Evolutionary conservation across 108 stramenopile species (phyloP).

Genomic region (Discostella stelligeroides): DNA sequence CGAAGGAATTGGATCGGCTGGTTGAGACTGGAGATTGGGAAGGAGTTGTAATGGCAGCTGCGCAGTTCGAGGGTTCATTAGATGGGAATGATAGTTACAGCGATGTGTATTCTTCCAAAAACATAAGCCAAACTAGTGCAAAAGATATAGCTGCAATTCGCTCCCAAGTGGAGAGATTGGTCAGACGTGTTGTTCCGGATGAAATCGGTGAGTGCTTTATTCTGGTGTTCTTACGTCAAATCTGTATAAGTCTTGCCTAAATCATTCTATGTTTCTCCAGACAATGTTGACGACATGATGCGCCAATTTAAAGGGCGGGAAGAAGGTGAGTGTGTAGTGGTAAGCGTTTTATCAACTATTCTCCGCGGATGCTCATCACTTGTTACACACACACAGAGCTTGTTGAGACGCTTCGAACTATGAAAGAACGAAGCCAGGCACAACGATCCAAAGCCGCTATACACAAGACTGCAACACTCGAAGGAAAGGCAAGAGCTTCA

Average conservation of each 20-base stretch:
- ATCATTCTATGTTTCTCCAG: conserved; percentile 7
- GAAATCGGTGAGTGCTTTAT: conserved; percentile 46
- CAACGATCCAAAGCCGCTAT: conserved; percentile 57
- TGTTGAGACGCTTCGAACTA: conserved; percentile 62
- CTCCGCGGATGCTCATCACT: no score
- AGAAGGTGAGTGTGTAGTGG: conserved; percentile 19
- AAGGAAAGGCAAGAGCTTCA: conserved; percentile 33
- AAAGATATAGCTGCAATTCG: conserved; percentile 38
- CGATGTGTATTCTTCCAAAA: conserved; percentile 6
- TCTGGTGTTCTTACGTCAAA: not conserved
- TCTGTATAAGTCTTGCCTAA: not conserved
- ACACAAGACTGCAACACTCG: conserved; percentile 53
- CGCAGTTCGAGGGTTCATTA: conserved; percentile 34
- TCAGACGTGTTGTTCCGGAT: conserved; percentile 63
- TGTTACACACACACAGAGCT: no score
- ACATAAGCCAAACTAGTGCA: conserved; percentile 4
- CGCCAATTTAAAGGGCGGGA: conserved; percentile 67
- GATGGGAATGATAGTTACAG: not conserved
- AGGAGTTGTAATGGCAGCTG: conserved; percentile 51
- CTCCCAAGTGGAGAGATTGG: conserved; percentile 55
- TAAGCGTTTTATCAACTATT: no score
- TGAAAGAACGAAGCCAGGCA: conserved; percentile 66
- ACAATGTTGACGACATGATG: conserved; percentile 78
- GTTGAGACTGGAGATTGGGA: conserved; percentile 53
- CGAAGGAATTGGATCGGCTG: conserved; percentile 32